A percentile compares a stretch with the other conserved stretches of the same genome.
Conservation (phyloP, 2,329 filamentous ascomycete species). For the Pseudogymnoascus sp. region DNA sequence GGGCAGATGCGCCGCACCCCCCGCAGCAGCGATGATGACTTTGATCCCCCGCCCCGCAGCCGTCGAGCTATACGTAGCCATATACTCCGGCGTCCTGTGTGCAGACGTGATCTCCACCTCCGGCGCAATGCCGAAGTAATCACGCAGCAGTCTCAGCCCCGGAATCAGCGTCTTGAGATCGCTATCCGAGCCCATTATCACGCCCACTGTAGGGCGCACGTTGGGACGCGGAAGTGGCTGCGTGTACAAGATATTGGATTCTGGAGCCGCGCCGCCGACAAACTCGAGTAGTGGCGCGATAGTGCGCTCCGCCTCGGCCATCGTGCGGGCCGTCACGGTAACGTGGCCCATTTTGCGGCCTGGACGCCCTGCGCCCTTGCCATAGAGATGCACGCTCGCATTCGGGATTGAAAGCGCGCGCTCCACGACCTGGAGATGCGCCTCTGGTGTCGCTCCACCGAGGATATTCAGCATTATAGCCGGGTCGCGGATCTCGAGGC, state of each 20-base stretch:
- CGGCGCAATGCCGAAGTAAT: constrained; percentile 61
- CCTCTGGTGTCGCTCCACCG: constrained; percentile 57
- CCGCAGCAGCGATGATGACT: constrained; percentile 69
- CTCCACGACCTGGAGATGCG: constrained; percentile 49
- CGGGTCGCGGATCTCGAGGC: constrained; percentile 51
- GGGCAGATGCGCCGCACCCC: constrained; percentile 64
- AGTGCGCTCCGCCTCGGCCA: constrained; percentile 59
- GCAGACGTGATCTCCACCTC: constrained; percentile 71
- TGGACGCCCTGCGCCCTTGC: constrained; percentile 70
- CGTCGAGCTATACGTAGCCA: constrained; percentile 58
- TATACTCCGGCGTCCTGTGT: constrained; percentile 63
- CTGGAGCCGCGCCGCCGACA: constrained; percentile 44
- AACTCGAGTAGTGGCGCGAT: constrained; percentile 63
- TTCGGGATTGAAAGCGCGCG: constrained; percentile 50
- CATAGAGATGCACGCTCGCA: constrained; percentile 76
- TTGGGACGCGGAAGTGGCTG: constrained; percentile 15
- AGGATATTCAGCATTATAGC: constrained; percentile 78
- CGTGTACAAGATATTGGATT: constrained; percentile 1
- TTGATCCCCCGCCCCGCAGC: constrained; percentile 60
- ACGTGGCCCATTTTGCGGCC: constrained; percentile 94
- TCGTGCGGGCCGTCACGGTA: constrained; percentile 64
- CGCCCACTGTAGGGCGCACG: constrained; percentile 53
- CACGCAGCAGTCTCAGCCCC: constrained; percentile 57
- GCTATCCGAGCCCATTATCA: constrained; percentile 80
- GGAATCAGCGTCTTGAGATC: constrained; percentile 62